Evolutionary conservation across 108 stramenopile genomes (phyloP), one percentile per base, ranked within the genome.

Genomic region (Stephanodiscus triporus): DNA sequence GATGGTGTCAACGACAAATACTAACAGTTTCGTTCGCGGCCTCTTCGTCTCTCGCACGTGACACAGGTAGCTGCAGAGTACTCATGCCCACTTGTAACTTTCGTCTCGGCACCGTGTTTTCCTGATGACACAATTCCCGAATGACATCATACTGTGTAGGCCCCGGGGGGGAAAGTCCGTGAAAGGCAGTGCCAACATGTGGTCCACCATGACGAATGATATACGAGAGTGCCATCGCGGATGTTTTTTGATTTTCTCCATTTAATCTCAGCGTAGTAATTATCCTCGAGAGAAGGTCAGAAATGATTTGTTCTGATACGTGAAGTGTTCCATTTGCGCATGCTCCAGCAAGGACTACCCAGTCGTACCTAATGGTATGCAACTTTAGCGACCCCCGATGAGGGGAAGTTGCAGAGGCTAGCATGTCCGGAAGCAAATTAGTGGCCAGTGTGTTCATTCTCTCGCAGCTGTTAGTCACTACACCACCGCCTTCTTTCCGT

Each of bases 271-370:
- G 57, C 42, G 22, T 43, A 23, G 45, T 27, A 34, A 78, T 58
- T 20, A 56, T 60, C 16, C 40, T 57, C 4, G 76, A 70, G 40
- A 81, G 38, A 37, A 75, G 38, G 19, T 58, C 40, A 37, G 76
- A 54, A 4, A 77, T 67, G 73, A 78, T 81, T 63, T 68, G n/a
- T 20, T 45, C 37, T 29, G 77, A 68, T 48, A 75, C 66, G 29
- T 63, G 27, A 11, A 34, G 24, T 43, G 51, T 27, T 49, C 82
- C 82, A 64, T 75, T 75, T 19, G 77, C 75, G 54, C 84, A 84
- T 73, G 84, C 84, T 22, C 51, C 42, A 17, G 84, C 76, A 10
- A 84, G 68, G 16, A 68, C 55, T 49, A 78, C 72, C 80, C 80
- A 82, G 47, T 84, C 84, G 65, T 71, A 78, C 4, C 80, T 71